phyloP scores from a whole-genome alignment of 208 protist genomes.

The Strigomonas culicis region DNA sequence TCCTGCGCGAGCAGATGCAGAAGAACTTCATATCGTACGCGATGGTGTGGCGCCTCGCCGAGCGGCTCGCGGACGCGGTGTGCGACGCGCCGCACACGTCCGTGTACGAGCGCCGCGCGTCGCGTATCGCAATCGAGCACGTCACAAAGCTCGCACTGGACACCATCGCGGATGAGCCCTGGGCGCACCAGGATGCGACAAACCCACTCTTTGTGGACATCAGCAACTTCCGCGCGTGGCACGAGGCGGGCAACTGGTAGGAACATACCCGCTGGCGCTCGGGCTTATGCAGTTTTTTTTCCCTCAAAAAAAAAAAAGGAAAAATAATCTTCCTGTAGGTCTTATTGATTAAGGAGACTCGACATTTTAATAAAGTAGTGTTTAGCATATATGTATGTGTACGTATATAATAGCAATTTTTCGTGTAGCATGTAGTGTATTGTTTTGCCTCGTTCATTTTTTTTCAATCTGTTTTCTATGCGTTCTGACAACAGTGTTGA shows the following conservation, averaged over 20 bases:
- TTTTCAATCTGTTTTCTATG: background rate
- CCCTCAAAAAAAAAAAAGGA: background rate
- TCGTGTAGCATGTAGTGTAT: constrained; percentile 16
- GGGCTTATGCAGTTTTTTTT: background rate
- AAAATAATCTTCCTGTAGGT: background rate
- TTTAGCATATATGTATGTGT: background rate
- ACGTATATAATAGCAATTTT: background rate
- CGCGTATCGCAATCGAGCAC: constrained; percentile 65
- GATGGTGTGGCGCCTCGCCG: constrained; percentile 84
- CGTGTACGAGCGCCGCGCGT: constrained; percentile 44
- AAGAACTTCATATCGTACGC: constrained; percentile 76
- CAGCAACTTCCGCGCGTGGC: constrained; percentile 81
- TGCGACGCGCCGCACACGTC: constrained; percentile 27
- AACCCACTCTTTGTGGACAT: constrained; percentile 75
- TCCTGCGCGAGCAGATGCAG: constrained; percentile 76
- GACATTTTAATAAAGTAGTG: background rate
- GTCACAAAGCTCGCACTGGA: constrained; percentile 87
- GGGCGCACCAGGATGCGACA: constrained; percentile 67
- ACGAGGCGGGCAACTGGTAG: constrained; percentile 88
- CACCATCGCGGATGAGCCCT: constrained; percentile 83
- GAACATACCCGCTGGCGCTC: background rate
- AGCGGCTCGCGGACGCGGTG: constrained; percentile 70
- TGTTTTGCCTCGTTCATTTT: constrained; percentile 13
- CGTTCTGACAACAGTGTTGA: no score
- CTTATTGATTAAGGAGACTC: background rate